These are phyloP conservation scores for Vitis amurensis DNA, from an alignment of 164 flowering plant genomes.

Conservation along the genomic window DNA sequence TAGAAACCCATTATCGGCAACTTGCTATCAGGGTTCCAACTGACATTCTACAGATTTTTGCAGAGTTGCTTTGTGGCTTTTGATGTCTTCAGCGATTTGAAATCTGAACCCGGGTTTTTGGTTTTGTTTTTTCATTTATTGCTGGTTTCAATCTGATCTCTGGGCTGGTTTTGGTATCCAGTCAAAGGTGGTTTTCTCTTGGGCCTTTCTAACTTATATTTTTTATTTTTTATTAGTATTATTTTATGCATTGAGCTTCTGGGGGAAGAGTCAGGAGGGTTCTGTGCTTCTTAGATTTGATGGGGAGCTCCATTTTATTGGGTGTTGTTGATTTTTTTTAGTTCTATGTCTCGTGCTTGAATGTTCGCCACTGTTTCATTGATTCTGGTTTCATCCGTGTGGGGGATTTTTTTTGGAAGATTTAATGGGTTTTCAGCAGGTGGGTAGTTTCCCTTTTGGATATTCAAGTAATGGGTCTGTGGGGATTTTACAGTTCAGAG, in stretches of 20 bases:
- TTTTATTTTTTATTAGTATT: background rate
- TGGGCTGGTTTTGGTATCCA: conserved; percentile 4
- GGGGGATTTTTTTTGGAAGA: conserved; percentile 13
- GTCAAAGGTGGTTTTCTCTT: conserved; percentile 28
- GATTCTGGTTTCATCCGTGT: conserved; percentile 1
- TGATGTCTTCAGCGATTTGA: conserved; percentile 1
- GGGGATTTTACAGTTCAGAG: conserved; percentile 15
- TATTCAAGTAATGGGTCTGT: conserved; percentile 18
- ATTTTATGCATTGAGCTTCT: background rate
- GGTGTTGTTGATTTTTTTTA: conserved; percentile 9
- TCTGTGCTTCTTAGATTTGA: conserved; percentile 13
- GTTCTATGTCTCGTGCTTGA: background rate
- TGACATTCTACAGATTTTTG: conserved; percentile 30
- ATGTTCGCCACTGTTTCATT: conserved; percentile 20
- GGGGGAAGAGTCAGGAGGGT: background rate
- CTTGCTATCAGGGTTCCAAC: background rate
- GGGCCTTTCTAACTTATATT: conserved; percentile 12
- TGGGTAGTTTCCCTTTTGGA: conserved; percentile 26
- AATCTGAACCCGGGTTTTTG: conserved; percentile 16
- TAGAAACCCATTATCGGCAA: conserved; percentile 7
- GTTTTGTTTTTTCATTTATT: conserved; percentile 3
- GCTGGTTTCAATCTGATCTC: conserved; percentile 9
- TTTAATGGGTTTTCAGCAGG: conserved; percentile 12
- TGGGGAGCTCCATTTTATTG: conserved; percentile 14
- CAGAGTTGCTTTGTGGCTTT: conserved; percentile 8